Evolutionary conservation across 2,329 filamentous ascomycete genomes (phyloP), one percentile per base, ranked within the genome.

Genomic region (Botrytis galanthina): DNA sequence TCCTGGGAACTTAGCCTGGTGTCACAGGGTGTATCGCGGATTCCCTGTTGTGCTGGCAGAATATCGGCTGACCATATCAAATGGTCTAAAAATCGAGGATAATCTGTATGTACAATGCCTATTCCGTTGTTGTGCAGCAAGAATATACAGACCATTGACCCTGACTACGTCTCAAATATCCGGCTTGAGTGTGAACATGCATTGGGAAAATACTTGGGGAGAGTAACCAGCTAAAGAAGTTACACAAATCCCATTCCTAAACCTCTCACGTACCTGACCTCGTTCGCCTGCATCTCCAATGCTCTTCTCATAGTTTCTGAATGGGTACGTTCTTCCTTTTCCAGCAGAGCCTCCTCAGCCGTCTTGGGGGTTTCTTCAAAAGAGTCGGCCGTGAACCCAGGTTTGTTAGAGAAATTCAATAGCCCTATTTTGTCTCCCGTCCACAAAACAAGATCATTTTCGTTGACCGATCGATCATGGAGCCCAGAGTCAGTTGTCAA

Each of bases 351-450:
- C 78, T 88, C 85, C 73, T 86, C 84, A 29, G 84, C 83, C 18
- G 81, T 80, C 54, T 79, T 78, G 5, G 70, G 73, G 5, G 66
- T 77, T 44, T 84, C 81, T 72, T 87, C 86, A 78, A 90, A 90
- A 68, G 87, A 86, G 12, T 85, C 84, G 0, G 84, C 80, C 12
- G 80, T 81, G 76, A 87, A 88, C 0, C 86, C 84, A 7, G 86
- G 82, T 78, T 82, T 80, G 57, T 84, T 83, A 1, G 89, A 88
- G 79, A 93, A 93, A 72, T 84, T 86, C 32, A 97, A 82, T 73
- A 96, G 85, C 0, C 94, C 95, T 64, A 97, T 84, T 76, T 90
- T 91, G 74, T 97, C 94, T 29, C 94, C 95, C 0, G 94, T 97
- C 94, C 94, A 97, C 64, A 97, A 85, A 6, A 97, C 82, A 20